Percentiles rank a stretch among this genome's conserved stretches.
These are phyloP conservation scores for Teunomyces barrocoloradensis DNA, from an alignment of 805 yeast genomes.

Conservation along the genomic window DNA sequence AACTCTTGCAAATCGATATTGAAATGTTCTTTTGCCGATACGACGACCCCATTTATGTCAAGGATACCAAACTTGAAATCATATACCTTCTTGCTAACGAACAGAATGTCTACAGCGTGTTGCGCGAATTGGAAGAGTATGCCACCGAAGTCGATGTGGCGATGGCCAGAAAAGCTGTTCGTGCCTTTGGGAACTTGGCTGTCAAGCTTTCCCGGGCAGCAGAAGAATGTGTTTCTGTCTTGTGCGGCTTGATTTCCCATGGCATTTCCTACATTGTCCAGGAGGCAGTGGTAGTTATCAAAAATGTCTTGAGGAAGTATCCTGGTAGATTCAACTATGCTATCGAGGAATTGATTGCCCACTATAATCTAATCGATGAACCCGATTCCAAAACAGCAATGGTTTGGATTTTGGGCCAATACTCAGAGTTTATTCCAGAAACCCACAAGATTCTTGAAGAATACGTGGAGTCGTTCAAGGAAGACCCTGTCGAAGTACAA, in stretches of 20 bases:
- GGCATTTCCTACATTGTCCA: conserved; percentile 75
- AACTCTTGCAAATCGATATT: conserved; percentile 63
- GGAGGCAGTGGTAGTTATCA: conserved; percentile 73
- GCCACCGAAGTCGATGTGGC: conserved; percentile 84
- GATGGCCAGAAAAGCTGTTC: conserved; percentile 82
- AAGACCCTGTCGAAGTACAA: conserved; percentile 74
- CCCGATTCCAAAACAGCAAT: conserved; percentile 76
- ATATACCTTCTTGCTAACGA: conserved; percentile 75
- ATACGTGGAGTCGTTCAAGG: conserved; percentile 47
- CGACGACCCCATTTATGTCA: conserved; percentile 84
- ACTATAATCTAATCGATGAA: conserved; percentile 54
- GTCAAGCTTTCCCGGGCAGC: conserved; percentile 68
- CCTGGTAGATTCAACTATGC: conserved; percentile 51
- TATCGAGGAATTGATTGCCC: conserved; percentile 26
- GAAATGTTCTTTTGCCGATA: conserved; percentile 77
- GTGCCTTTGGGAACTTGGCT: conserved; percentile 89
- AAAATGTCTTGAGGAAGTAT: conserved; percentile 73
- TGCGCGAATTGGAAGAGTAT: conserved; percentile 78
- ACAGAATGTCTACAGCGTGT: conserved; percentile 55
- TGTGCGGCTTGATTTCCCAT: conserved; percentile 58
- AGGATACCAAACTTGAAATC: conserved; percentile 87
- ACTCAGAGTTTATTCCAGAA: conserved; percentile 47
- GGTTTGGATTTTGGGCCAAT: conserved; percentile 83
- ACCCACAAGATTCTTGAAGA: conserved; percentile 40
- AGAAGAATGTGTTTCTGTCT: conserved; percentile 57